phyloP scores from a whole-genome alignment of 805 yeast genomes.

The Saccharomycopsis sp. region DNA sequence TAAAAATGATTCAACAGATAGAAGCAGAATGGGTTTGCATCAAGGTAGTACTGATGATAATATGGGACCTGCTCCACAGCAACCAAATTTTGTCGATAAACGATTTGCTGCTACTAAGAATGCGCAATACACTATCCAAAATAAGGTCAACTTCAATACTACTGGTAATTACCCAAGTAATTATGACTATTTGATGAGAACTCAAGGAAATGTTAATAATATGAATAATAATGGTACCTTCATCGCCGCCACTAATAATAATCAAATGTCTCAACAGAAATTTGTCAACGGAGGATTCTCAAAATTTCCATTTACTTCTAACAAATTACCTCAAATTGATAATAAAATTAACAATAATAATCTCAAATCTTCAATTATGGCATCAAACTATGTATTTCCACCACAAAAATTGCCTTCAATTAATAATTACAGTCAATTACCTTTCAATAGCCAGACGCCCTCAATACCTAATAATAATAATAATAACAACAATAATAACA shows the following conservation, averaged over 20 bases:
- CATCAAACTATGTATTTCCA: conserved; percentile 19
- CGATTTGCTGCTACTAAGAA: no score
- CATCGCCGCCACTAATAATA: background rate
- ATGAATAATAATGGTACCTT: background rate
- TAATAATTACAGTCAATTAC: background rate
- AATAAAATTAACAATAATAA: background rate
- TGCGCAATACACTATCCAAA: no score
- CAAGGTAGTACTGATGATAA: background rate
- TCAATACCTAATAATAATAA: background rate
- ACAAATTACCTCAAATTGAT: conserved; percentile 13
- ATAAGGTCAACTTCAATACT: no score
- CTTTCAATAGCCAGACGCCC: background rate
- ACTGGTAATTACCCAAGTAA: conserved; percentile 21
- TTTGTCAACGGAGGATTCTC: background rate
- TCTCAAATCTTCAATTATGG: conserved; percentile 1
- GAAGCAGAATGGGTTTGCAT: background rate
- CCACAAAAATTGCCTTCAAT: conserved; percentile 16
- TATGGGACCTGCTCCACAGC: background rate
- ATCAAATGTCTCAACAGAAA: background rate
- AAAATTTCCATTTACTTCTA: conserved; percentile 12
- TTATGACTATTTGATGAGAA: conserved; percentile 14
- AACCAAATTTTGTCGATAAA: background rate
- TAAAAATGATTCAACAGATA: conserved; percentile 18
- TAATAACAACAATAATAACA: conserved; percentile 2
- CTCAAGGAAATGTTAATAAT: conserved; percentile 5